Conservation (phyloP, 306 rosid genomes). For the Cucurbita argyrosperma region DNA sequence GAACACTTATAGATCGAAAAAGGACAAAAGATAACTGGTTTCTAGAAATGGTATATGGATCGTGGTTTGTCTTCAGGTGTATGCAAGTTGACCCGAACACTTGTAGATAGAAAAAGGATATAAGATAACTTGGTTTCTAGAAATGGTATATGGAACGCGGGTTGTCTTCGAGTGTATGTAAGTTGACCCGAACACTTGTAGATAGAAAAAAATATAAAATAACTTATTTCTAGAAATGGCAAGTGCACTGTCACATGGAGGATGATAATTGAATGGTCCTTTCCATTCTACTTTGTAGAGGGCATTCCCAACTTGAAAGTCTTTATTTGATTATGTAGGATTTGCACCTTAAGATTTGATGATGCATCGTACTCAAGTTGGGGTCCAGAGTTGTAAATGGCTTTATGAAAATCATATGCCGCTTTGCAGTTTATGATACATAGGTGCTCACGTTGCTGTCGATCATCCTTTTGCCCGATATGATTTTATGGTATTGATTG, state of each 20-base stretch:
- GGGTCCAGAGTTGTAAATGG: background rate
- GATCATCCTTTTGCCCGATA: background rate
- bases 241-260: background rate
- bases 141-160: too few relatives aligned
- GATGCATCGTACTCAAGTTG: background rate
- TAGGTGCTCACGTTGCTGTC: background rate
- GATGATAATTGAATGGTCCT: background rate
- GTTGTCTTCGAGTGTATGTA: too few relatives aligned
- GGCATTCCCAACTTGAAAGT: background rate
- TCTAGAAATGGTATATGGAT: background rate
- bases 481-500: background rate
- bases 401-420: background rate
- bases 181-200: too few relatives aligned
- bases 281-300: background rate
- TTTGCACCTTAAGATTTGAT: background rate
- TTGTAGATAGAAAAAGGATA: too few relatives aligned
- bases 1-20: too few relatives aligned
- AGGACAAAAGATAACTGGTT: background rate
- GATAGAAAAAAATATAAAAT: too few relatives aligned
- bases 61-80: background rate
- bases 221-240: background rate
- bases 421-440: background rate
- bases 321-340: background rate
- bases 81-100: too few relatives aligned
- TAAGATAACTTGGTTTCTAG: too few relatives aligned